phyloP scores from a whole-genome alignment of 805 yeast species.

The Metschnikowia matae region DNA sequence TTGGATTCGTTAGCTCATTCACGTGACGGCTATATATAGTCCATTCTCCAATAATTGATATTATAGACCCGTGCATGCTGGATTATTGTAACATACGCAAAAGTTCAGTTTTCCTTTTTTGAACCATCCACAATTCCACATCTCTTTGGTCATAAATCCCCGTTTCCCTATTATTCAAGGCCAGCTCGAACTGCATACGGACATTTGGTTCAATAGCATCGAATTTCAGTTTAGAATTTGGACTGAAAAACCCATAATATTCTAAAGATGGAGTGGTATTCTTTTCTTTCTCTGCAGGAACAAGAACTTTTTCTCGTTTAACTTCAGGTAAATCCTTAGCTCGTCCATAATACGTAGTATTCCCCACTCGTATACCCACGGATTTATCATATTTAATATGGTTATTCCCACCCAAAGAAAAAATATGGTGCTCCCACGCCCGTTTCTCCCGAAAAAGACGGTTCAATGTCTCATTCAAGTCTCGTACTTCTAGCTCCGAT shows the following conservation, averaged over 20 bases:
- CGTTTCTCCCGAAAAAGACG: conserved; percentile 60
- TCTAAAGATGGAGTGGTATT: conserved; percentile 19
- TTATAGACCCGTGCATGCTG: background rate
- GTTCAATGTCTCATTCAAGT: conserved; percentile 70
- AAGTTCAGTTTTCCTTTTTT: conserved; percentile 41
- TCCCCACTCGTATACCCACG: conserved; percentile 35
- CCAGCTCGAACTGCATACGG: conserved; percentile 13
- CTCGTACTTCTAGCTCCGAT: conserved; percentile 64
- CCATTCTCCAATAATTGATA: background rate
- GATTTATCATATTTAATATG: conserved; percentile 36
- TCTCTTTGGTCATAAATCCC: conserved; percentile 22
- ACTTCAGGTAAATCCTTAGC: conserved; percentile 73
- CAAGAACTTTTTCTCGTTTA: conserved; percentile 16
- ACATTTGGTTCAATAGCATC: conserved; percentile 4
- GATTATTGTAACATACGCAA: conserved; percentile 23
- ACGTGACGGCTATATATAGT: no score
- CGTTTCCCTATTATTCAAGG: conserved; percentile 6
- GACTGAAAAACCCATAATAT: conserved; percentile 44
- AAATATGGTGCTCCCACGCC: conserved; percentile 77
- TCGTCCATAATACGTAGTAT: conserved; percentile 76
- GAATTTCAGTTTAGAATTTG: background rate
- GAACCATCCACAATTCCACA: conserved; percentile 45
- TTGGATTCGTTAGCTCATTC: no score
- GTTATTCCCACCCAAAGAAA: conserved; percentile 70
- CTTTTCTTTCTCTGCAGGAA: conserved; percentile 19